Evolutionary conservation across 1,284 basidiomycete genomes (phyloP).

Genomic region (Marasmius oreades): DNA sequence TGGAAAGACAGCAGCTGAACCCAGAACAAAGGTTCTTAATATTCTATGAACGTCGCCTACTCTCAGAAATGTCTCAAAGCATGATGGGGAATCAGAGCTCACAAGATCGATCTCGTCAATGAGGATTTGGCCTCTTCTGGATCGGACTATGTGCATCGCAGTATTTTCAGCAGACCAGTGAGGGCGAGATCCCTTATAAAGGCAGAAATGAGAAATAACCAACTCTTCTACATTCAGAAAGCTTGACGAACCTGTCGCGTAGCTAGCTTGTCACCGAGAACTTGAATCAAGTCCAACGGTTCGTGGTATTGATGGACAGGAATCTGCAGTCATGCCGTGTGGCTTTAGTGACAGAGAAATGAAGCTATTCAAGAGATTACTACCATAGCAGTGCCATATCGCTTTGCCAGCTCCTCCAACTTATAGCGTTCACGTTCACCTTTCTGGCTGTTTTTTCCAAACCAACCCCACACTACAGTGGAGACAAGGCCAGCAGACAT

Average conservation of each 20-base stretch:
- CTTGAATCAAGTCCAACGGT: slow-evolving; percentile 53
- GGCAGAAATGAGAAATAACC: slow-evolving; percentile 4
- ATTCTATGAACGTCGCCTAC: neutral
- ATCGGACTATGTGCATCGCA: slow-evolving; percentile 70
- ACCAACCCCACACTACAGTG: slow-evolving; percentile 74
- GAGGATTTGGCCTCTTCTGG: slow-evolving; percentile 42
- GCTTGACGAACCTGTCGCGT: slow-evolving; percentile 57
- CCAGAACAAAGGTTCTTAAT: slow-evolving; percentile 73
- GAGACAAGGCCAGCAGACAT: slow-evolving; percentile 59
- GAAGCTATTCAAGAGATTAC: slow-evolving; percentile 18
- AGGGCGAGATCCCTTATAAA: slow-evolving; percentile 54
- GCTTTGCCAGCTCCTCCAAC: slow-evolving; percentile 62
- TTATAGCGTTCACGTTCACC: slow-evolving; percentile 62
- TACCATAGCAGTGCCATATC: slow-evolving; percentile 64
- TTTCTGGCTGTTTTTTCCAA: slow-evolving; percentile 47
- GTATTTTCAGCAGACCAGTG: slow-evolving; percentile 79
- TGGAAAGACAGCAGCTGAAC: slow-evolving; percentile 70
- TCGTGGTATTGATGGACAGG: slow-evolving; percentile 57
- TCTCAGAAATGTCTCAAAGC: neutral
- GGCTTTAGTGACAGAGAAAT: neutral
- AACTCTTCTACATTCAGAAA: neutral
- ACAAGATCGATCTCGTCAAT: slow-evolving; percentile 77
- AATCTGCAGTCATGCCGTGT: slow-evolving; percentile 38
- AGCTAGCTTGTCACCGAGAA: slow-evolving; percentile 63
- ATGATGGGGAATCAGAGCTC: slow-evolving; percentile 22